Base-by-base conservation (phyloP, 768 basidiomycete species). In the Mycena leptocephala region DNA sequence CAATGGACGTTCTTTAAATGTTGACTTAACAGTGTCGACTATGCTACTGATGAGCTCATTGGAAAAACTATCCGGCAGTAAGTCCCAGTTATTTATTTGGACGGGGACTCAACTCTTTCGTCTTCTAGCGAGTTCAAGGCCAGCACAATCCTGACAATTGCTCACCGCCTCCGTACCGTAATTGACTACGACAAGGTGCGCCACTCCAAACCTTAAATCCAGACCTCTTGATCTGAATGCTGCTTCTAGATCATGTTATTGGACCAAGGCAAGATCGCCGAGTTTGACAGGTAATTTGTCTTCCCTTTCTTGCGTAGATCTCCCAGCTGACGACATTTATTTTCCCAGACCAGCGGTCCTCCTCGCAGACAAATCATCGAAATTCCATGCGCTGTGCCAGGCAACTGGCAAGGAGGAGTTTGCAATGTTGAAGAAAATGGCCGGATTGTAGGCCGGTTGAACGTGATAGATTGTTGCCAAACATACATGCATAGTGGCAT, bases 11-110 rank as follows among this genome's bases (percentile, higher is more conserved):
- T n/a, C n/a, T n/a, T n/a, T n/a, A n/a, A n/a, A n/a, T n/a, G n/a
- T n/a, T n/a, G 32, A 30, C 13, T 10, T 16, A 24, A 0, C n/a
- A 76, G 55, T 48, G 53, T 79, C 3, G 76, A 61, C 62, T 71
- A 77, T 58, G 64, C 46, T 8, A 97, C 96, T 0, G 96, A 97
- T 81, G 96, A 96, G 81, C 87, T 97, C 8, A 97, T 96, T 79
- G 89, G 93, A 41, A 94, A 93, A 80, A 95, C 95, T 1, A 96
- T 96, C 22, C 43, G 43, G 43, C 43, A 46, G 43, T 46, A 46
- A 7, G 43, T 46, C 13, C 6, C 35, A 37, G 35, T 6, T 13
- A 22, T 46, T 46, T 18, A 3, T 20, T 46, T 3, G 2, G 22
- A 18, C 8, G 7, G 16, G 7, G 20, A 20, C 14, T 20, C 43